Base-by-base conservation (phyloP, 352 stramenopile genomes). In the Pythium oligandrum region DNA sequence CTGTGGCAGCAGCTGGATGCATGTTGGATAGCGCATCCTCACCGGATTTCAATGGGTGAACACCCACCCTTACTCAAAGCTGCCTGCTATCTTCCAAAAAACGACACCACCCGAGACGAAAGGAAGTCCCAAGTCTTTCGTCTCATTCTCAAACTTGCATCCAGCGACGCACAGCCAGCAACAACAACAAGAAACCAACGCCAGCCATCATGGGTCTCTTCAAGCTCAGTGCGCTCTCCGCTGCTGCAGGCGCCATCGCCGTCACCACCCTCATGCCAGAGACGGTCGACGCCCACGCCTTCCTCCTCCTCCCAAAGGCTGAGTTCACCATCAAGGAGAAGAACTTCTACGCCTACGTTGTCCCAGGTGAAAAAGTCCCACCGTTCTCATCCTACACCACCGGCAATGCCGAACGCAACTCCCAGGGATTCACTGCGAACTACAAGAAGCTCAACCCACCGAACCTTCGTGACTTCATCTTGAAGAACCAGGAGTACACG, bases 301-400 rank as follows among this genome's bases (percentile, higher is more conserved):
- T 59, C 45, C 53, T 68, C 39, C 37, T 68, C 32, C 60, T 68
- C 2, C 60, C 60, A 4, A 55, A 68, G 51, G 55, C 60, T 55
- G 51, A 63, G 55, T 63, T 68, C 50, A 54, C 55, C 4, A 68
- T 46, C 45, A 39, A 55, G 40, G 50, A 60, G 51, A 63, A 60
- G 48, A 68, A 68, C 55, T 60, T 51, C 42, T 68, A 51, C 32
- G 54, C 59, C 0, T 63, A 61, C 49, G 48, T 54, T 4, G 59
- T 66, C 10, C 51, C 48, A 4, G 40, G 46, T 3, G 52, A 51
- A 35, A 52, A 53, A 17, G 48, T 57, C 34, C 47, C 47, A 12
- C 59, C 54, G 8, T 49, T 57, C 38, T 68, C 60, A 31, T 30
- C 40, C 39, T 68, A 68, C 55, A 57, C 35, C 43, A 63, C 55